Base-by-base conservation (phyloP, 345 rosid genomes). In the Arabis alpina region DNA sequence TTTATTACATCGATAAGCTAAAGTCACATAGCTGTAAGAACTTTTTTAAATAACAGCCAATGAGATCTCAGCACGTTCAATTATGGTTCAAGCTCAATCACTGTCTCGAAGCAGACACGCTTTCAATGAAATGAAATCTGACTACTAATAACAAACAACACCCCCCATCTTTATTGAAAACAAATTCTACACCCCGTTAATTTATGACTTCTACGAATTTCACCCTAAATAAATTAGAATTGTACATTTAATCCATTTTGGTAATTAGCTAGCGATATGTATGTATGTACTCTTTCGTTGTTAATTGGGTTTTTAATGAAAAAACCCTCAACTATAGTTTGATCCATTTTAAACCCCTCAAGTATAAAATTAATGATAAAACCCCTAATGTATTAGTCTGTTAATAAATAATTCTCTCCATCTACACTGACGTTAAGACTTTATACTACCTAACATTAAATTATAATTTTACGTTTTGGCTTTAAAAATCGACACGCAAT, bases 91-190 rank as follows among this genome's bases (percentile, higher is more conserved):
- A 14, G 60, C 52, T 54, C 48, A 73, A 66, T 57, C 61, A 51
- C 77, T 66, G 54, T 73, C 77, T 14, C 12, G 25, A 59, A 42
- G 19, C 61, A 51, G 66, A 58, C 67, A 57, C 66, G 72, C 61
- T 54, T 65, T 73, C 67, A 3, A 30, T 58, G 27, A 66, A 32
- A 34, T 28, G 16, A 42, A 9, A 23, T 61, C 48, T 30, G 54
- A 60, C 68, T 59, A 15, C 25, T 66, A 44, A 44, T 67, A 8
- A 39, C 68, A 59, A 8, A 15, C 12, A 12, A 15, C 44, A 12
- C 15, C 15, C 78, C 72, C 32, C 6, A 0, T 1, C 1, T 67
- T 67, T 44, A 36, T 2, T 9, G 3, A 36, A 30, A 19, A 58
- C 4, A 41, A 24, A 6, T 36, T 2, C 44, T 44, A 52, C 36